Evolutionary conservation across 2,329 filamentous ascomycete genomes (phyloP).

Genomic region (Colletotrichum musae): DNA sequence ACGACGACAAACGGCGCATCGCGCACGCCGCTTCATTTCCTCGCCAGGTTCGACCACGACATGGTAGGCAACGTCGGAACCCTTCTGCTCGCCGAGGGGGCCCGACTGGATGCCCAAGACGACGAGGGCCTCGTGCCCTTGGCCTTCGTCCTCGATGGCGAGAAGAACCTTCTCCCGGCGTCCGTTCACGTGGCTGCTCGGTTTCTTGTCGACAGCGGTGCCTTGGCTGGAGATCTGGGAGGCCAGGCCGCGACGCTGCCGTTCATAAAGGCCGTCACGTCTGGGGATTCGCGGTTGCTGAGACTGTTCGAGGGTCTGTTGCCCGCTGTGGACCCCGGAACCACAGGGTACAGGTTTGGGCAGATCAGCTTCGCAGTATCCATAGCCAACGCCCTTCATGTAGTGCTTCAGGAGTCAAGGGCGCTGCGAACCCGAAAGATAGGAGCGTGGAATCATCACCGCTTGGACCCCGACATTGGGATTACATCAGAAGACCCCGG

Average conservation of each 20-base stretch:
- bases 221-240: not conserved
- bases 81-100: not conserved
- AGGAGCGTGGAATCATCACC: not conserved
- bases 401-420: not conserved
- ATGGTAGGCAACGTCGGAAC: conserved; percentile 1
- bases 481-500: not conserved
- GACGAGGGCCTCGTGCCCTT: not conserved
- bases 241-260: not conserved
- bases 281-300: not conserved
- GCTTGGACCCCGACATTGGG: fast-evolving
- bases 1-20: not conserved
- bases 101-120: not conserved
- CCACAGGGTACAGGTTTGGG: not conserved
- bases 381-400: too few relatives aligned
- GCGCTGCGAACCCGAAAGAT: not conserved
- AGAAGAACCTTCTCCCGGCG: conserved; percentile 1
- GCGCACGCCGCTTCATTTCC: not conserved
- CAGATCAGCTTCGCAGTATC: not conserved
- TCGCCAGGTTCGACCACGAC: conserved; percentile 5
- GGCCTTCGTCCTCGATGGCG: not conserved
- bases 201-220: not conserved
- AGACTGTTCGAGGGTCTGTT: not conserved
- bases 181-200: conserved; percentile 5
- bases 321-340: too few relatives aligned
- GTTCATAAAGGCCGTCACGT: not conserved